Base-by-base conservation (phyloP, 495 filamentous ascomycete genomes). In the Sporormia fimetaria region DNA sequence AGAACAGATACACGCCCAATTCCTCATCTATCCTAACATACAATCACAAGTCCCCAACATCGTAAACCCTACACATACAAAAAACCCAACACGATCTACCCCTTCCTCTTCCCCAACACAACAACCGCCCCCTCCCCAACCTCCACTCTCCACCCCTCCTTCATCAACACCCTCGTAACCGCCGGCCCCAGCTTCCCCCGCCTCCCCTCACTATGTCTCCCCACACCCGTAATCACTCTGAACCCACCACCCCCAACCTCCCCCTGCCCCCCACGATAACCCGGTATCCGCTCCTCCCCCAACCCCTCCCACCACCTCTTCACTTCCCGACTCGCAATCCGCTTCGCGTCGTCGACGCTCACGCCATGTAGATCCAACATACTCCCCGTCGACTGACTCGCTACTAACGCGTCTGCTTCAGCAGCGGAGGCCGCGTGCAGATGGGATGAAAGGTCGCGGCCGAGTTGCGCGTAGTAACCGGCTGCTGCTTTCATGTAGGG, bases 331-430 rank as follows among this genome's bases (percentile, higher is more conserved):
- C 69, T 70, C 0, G 81, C 72, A 33, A 95, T 94, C 6, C 81
- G 67, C 7, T 83, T 67, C 0, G 78, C 88, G 57, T 94, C 81
- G 25, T 73, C 60, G 1, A 95, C 87, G 16, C 67, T 76, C 10
- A 92, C 73, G 8, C 86, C 86, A 55, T 98, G 90, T 17, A 98
- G 65, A 63, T 98, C 87, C 7, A 93, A 61, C 48, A 56, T 61
- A 43, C 59, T 62, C 2, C 54, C 36, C 1, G 64, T 70, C 30
- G 75, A 83, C 44, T 83, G 75, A 1, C 54, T 47, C 3, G 71
- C 63, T 1, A 85, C 85, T 11, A 74, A 63, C 3, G 61, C 58
- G 49, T 85, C 74, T 0, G 82, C 79, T 0, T 71, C 69, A 1
- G 63, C 63, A 0, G 68, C 58, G 6, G 62, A 58, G 7, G 66